Conservation (phyloP, 176 grass and related monocot genomes). For the Elaeis guineensis region DNA sequence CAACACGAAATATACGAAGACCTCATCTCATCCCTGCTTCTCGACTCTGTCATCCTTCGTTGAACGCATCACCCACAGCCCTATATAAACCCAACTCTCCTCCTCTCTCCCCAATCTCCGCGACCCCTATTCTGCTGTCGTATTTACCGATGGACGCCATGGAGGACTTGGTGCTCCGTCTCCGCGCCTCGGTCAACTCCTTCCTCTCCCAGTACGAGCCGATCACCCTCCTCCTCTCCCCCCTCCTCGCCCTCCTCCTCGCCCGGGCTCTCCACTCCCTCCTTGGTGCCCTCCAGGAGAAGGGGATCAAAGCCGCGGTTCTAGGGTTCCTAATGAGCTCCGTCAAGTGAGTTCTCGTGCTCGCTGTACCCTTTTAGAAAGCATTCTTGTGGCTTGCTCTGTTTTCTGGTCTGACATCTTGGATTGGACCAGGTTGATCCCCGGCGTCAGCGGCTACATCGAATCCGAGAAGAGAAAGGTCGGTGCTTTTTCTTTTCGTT, state of each 20-base stretch:
- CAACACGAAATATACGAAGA: no score
- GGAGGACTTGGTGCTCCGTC: conserved; percentile 26
- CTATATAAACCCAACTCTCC: no score
- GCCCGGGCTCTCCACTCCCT: conserved; percentile 45
- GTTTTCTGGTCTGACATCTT: neutral
- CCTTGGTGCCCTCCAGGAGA: conserved; percentile 35
- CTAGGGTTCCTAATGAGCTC: conserved; percentile 42
- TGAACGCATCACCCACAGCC: no score
- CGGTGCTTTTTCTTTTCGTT: neutral
- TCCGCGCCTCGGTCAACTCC: conserved; percentile 48
- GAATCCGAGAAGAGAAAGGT: conserved; percentile 89
- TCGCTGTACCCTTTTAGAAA: neutral
- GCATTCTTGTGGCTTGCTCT: neutral
- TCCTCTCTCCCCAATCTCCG: no score
- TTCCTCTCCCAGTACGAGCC: conserved; percentile 63
- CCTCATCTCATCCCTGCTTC: no score
- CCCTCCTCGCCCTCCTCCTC: conserved; percentile 52
- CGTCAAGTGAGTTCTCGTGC: conserved; percentile 34
- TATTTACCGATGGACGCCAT: neutral
- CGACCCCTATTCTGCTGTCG: no score
- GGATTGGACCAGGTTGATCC: conserved; percentile 49
- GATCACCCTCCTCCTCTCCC: conserved; percentile 48
- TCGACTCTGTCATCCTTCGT: no score
- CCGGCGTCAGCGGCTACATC: conserved; percentile 64
- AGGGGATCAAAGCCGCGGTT: conserved; percentile 38